Conservation (phyloP, 2,329 filamentous ascomycete genomes). For the Arachnomyces sp. region DNA sequence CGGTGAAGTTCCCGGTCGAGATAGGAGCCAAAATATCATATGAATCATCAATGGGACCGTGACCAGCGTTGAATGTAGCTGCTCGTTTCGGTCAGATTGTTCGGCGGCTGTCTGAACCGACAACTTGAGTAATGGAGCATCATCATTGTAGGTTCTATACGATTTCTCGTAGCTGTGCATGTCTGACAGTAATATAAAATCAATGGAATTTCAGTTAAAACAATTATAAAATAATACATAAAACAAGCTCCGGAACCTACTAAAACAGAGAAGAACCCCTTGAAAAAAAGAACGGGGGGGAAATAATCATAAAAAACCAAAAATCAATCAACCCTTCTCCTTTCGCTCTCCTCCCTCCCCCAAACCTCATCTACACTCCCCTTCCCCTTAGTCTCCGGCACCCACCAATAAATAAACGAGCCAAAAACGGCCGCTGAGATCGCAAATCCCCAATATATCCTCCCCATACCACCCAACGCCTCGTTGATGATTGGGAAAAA, state of each 20-base stretch:
- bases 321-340: slow-evolving; percentile 27
- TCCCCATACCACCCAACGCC: slow-evolving; percentile 67
- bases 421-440: slow-evolving; percentile 62
- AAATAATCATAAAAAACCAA: background rate
- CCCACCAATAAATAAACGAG: slow-evolving; percentile 62
- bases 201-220: too few species aligned
- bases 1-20: too few species aligned
- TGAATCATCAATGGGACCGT: too few species aligned
- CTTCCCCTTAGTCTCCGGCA: slow-evolving; percentile 87
- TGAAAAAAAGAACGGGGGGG: slow-evolving; percentile 3
- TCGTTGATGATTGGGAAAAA: slow-evolving; percentile 87
- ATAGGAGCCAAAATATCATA: too few species aligned
- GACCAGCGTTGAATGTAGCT: too few species aligned
- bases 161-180: too few species aligned
- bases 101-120: too few species aligned
- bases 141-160: too few species aligned
- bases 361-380: slow-evolving; percentile 83
- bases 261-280: slow-evolving; percentile 13
- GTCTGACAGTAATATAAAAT: too few species aligned
- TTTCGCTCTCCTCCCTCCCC: slow-evolving; percentile 52
- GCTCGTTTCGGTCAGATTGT: too few species aligned
- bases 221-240: too few species aligned
- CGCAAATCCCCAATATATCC: slow-evolving; percentile 89
- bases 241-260: slow-evolving; percentile 2
- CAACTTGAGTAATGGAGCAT: too few species aligned